Conservation (phyloP, 2,329 filamentous ascomycete species). For the Talaromyces islandicus region DNA sequence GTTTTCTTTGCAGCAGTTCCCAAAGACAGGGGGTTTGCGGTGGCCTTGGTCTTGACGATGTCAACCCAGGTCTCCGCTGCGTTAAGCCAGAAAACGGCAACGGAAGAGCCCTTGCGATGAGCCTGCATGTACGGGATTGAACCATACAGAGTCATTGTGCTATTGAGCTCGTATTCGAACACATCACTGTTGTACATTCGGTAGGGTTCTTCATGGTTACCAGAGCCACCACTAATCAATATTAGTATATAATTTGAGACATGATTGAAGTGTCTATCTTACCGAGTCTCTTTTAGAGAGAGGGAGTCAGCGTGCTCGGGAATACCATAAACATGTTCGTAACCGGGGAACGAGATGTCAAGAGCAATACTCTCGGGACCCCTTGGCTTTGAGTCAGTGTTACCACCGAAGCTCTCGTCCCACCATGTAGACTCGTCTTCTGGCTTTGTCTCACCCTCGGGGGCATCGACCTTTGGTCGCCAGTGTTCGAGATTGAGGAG, state of each 20-base stretch:
- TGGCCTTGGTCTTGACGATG: slow-evolving; percentile 71
- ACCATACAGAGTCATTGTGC: slow-evolving; percentile 98
- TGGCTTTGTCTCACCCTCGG: slow-evolving; percentile 40
- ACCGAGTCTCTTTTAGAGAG: slow-evolving; percentile 81
- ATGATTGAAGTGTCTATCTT: slow-evolving; percentile 10
- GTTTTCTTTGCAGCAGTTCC: slow-evolving; percentile 63
- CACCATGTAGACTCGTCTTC: slow-evolving; percentile 82
- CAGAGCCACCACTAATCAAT: slow-evolving; percentile 61
- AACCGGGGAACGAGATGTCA: slow-evolving; percentile 88
- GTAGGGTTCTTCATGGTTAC: slow-evolving; percentile 83
- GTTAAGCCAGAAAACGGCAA: slow-evolving; percentile 96
- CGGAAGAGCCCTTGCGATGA: slow-evolving; percentile 85
- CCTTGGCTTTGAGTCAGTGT: slow-evolving; percentile 90
- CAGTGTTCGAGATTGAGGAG: slow-evolving; percentile 93
- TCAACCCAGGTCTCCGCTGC: slow-evolving; percentile 97
- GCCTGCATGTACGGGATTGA: slow-evolving; percentile 97
- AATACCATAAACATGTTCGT: slow-evolving; percentile 88
- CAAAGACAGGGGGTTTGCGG: slow-evolving; percentile 70
- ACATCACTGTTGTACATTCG: slow-evolving; percentile 94
- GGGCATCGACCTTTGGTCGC: slow-evolving; percentile 72
- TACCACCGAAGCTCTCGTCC: slow-evolving; percentile 94
- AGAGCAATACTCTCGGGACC: slow-evolving; percentile 88
- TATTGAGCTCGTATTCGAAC: slow-evolving; percentile 95
- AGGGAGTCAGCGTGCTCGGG: slow-evolving; percentile 86
- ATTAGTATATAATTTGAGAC: slow-evolving; percentile 16